Evolutionary conservation across 306 rosid genomes (phyloP).

Genomic region (Boehmeria nivea): DNA sequence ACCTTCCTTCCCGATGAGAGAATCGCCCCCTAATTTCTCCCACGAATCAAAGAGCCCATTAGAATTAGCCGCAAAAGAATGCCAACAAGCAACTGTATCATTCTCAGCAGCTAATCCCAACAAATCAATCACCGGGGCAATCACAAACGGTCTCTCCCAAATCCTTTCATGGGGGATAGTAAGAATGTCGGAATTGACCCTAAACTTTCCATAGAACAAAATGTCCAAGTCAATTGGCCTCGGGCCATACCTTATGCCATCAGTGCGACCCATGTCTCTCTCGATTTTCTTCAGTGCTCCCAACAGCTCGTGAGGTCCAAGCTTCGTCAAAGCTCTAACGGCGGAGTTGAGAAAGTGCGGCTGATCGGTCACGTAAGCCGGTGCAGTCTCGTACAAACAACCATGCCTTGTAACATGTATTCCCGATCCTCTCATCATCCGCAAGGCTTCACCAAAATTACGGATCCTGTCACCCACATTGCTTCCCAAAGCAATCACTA

Average conservation of each 20-base stretch:
- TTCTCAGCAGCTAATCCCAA: conserved; percentile 57
- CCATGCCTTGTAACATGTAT: conserved; percentile 67
- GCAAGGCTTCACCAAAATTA: conserved; percentile 77
- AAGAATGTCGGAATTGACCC: conserved; percentile 59
- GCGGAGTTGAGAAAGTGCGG: conserved; percentile 87
- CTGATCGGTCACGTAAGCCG: conserved; percentile 80
- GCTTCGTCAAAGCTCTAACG: conserved; percentile 73
- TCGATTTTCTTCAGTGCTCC: conserved; percentile 67
- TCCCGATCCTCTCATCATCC: conserved; percentile 60
- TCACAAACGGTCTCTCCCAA: conserved; percentile 92
- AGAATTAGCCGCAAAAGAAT: conserved; percentile 59
- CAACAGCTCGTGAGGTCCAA: conserved; percentile 80
- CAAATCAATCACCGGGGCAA: conserved; percentile 87
- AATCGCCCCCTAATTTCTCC: conserved; percentile 76
- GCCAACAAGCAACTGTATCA: conserved; percentile 68
- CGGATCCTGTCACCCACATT: conserved; percentile 75
- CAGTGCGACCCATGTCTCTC: conserved; percentile 64
- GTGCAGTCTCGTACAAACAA: conserved; percentile 86
- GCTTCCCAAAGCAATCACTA: conserved; percentile 88
- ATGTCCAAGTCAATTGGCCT: conserved; percentile 90
- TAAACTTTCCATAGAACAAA: conserved; percentile 70
- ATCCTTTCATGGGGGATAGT: conserved; percentile 81
- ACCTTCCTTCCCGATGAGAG: conserved; percentile 74
- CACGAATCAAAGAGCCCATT: conserved; percentile 56
- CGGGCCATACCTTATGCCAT: conserved; percentile 84